Evolutionary conservation across 73 alveolate species (phyloP).

Genomic region (Diophrys sp.): DNA sequence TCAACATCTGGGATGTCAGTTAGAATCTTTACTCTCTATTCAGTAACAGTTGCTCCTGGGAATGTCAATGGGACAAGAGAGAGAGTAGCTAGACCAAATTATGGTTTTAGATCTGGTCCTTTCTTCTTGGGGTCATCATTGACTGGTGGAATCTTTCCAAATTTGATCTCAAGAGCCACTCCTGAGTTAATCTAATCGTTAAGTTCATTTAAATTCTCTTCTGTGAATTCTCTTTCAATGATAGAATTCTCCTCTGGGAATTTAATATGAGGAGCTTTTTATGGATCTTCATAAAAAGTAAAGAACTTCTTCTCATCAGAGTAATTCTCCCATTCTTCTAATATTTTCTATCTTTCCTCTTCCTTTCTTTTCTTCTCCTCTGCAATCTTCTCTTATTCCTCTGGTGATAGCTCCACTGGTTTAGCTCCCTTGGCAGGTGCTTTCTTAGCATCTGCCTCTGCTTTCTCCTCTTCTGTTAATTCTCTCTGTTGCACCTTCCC

Average conservation of each 20-base stretch:
- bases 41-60: conserved; percentile 28
- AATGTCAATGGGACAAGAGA: conserved; percentile 16
- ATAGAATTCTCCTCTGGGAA: conserved; percentile 6
- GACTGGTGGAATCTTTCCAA: conserved; percentile 42
- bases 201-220: conserved; percentile 31
- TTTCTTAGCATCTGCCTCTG: conserved; percentile 50
- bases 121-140: conserved; percentile 66
- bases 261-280: conserved; percentile 35
- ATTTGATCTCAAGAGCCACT: conserved; percentile 25
- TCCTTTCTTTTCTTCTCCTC: conserved; percentile 36
- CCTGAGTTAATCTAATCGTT: conserved; percentile 39
- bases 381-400: conserved; percentile 44
- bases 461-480: conserved; percentile 65
- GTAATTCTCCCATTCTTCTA: conserved; percentile 2
- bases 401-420: conserved; percentile 54
- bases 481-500: conserved; percentile 57
- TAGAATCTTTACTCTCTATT: conserved; percentile 13
- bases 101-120: conserved; percentile 59
- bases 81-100: conserved; percentile 20
- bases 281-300: conserved; percentile 36
- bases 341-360: conserved; percentile 10
- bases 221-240: background rate
- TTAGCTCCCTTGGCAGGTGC: conserved; percentile 48
- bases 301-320: conserved; percentile 35
- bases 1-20: conserved; percentile 15